These are phyloP conservation scores for Cytospora paraplurivora DNA, from an alignment of 2,329 filamentous ascomycete genomes.

Conservation along the genomic window DNA sequence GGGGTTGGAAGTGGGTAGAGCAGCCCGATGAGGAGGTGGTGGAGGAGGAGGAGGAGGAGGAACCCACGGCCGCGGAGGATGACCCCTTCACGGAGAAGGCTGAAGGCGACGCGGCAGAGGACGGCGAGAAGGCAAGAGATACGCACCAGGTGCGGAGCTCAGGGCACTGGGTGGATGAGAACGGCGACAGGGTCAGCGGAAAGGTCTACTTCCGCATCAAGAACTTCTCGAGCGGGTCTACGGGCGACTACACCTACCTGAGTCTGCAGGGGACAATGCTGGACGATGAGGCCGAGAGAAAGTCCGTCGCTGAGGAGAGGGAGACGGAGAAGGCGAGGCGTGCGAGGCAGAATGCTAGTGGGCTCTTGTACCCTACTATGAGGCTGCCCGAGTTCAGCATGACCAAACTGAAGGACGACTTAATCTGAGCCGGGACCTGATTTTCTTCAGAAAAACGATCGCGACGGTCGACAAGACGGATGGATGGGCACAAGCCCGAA, in stretches of 20 bases:
- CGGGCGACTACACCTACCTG: conserved; percentile 75
- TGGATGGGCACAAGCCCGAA: background rate
- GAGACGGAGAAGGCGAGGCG: conserved; percentile 41
- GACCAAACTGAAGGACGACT: conserved; percentile 44
- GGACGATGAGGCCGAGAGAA: conserved; percentile 64
- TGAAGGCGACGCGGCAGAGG: conserved; percentile 35
- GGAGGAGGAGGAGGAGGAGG: conserved; percentile 26
- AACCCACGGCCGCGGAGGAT: conserved; percentile 32
- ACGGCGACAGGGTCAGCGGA: conserved; percentile 69
- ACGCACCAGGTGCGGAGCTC: conserved; percentile 56
- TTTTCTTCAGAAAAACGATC: background rate
- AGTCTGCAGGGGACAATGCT: conserved; percentile 90
- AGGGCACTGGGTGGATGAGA: conserved; percentile 75
- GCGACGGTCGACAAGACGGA: background rate
- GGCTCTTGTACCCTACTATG: conserved; percentile 38
- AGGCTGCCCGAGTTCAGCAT: conserved; percentile 57
- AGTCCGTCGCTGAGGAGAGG: conserved; percentile 57
- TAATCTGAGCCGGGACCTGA: conserved; percentile 3
- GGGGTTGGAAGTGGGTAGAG: conserved; percentile 78
- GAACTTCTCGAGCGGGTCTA: conserved; percentile 79
- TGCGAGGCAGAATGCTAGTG: conserved; percentile 40
- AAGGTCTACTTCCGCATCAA: conserved; percentile 76
- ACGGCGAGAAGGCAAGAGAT: conserved; percentile 54
- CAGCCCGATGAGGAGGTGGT: conserved; percentile 48
- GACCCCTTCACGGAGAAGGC: conserved; percentile 34